A percentile compares a stretch with the other conserved stretches of the same genome.
Evolutionary conservation across 371 early-diverging fungal species (phyloP).

Genomic region (Choanephora cucurbitarum): DNA sequence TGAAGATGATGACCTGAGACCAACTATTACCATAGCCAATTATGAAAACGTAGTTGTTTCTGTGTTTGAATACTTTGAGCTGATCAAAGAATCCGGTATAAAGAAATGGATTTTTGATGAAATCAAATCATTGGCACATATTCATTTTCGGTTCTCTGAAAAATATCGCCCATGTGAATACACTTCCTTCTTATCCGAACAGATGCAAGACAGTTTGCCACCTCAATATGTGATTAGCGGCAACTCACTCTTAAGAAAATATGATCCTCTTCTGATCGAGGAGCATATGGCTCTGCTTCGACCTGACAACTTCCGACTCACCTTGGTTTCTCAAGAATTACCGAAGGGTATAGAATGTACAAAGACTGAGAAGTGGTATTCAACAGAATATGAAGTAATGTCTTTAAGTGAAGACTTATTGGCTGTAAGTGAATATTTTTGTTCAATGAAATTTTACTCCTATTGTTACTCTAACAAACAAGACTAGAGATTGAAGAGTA

Average conservation of each 20-base stretch:
- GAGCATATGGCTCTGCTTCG: constrained; percentile 58
- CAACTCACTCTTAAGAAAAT: constrained; percentile 56
- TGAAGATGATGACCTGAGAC: no score
- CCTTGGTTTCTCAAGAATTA: constrained; percentile 42
- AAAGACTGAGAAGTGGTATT: constrained; percentile 78
- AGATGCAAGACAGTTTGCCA: constrained; percentile 67
- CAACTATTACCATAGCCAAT: constrained; percentile 46
- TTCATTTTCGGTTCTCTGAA: constrained; percentile 81
- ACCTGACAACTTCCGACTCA: constrained; percentile 67
- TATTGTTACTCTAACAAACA: neutral
- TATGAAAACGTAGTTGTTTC: constrained; percentile 78
- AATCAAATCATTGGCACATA: constrained; percentile 63
- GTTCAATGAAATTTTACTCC: neutral
- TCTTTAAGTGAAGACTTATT: constrained; percentile 56
- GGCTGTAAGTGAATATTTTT: constrained; percentile 38
- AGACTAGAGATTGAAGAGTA: constrained; percentile 15
- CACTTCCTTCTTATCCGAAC: constrained; percentile 44
- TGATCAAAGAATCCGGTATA: constrained; percentile 70
- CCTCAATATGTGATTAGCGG: constrained; percentile 74
- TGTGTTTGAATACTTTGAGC: constrained; percentile 87
- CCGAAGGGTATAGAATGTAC: constrained; percentile 51
- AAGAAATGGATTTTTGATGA: constrained; percentile 85
- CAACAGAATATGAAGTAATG: constrained; percentile 75
- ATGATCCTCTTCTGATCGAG: constrained; percentile 57
- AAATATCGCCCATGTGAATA: constrained; percentile 66